Evolutionary conservation across 805 yeast species (phyloP).

Genomic region (Metschnikowia borealis): DNA sequence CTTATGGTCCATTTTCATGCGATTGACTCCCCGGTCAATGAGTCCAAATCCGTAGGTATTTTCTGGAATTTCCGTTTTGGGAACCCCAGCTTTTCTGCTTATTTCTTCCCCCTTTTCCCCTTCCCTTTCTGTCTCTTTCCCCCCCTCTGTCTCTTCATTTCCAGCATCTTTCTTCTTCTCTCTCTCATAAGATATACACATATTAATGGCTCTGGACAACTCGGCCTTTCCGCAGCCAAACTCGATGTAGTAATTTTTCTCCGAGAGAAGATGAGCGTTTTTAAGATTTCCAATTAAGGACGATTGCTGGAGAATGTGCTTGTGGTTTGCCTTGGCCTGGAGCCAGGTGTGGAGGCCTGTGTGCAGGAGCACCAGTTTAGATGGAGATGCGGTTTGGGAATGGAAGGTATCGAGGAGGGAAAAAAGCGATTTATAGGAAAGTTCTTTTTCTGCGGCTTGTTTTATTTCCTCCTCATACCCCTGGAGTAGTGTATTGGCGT

Average conservation of each 20-base stretch:
- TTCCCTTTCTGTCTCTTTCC: too few relatives aligned
- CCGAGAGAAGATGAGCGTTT: slow-evolving; percentile 34
- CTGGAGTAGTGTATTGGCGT: slow-evolving; percentile 41
- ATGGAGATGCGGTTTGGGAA: slow-evolving; percentile 17
- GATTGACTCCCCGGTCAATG: slow-evolving; percentile 70
- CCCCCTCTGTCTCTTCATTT: too few relatives aligned
- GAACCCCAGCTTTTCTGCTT: too few relatives aligned
- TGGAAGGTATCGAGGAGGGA: slow-evolving; percentile 6
- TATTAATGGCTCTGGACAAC: slow-evolving; percentile 58
- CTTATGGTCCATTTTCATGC: slow-evolving; percentile 76
- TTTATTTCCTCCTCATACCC: background rate
- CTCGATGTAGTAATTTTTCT: slow-evolving; percentile 50
- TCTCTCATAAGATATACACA: slow-evolving; percentile 27
- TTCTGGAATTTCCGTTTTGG: too few relatives aligned
- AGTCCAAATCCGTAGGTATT: slow-evolving; percentile 46
- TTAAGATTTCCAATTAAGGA: slow-evolving; percentile 70
- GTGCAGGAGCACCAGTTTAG: slow-evolving; percentile 20
- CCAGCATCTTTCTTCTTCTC: background rate
- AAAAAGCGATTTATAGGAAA: background rate
- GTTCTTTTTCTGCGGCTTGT: background rate
- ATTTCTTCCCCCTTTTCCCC: too few relatives aligned
- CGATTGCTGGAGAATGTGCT: slow-evolving; percentile 81
- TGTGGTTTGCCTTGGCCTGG: slow-evolving; percentile 50
- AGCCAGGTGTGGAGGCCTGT: slow-evolving; percentile 38
- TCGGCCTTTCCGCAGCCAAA: slow-evolving; percentile 94